Percentiles rank a stretch among this genome's conserved stretches.
Conservation (phyloP, 257 asterid genomes). For the Solanum corneliomulleri region DNA sequence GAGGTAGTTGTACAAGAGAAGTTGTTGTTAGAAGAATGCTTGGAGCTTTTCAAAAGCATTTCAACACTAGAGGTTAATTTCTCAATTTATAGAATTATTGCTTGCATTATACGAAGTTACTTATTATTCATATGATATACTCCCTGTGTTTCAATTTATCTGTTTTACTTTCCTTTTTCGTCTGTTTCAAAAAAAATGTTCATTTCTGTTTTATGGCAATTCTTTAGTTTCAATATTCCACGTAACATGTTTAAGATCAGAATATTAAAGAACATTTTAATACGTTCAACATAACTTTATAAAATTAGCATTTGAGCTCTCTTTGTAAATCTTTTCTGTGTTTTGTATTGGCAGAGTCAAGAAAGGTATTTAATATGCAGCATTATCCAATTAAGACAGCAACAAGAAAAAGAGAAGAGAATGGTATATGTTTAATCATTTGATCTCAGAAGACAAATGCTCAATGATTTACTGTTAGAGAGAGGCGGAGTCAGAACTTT, state of each 20-base stretch:
- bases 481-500: not conserved
- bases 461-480: not conserved
- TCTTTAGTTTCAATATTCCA: too few relatives aligned
- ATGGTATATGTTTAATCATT: not conserved
- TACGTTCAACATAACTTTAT: not conserved
- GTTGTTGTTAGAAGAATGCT: slow-evolving; percentile 60
- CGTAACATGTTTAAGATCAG: not conserved
- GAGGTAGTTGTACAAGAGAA: slow-evolving; percentile 57
- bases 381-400: slow-evolving; percentile 41
- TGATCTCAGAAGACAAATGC: not conserved
- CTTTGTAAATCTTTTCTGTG: not conserved
- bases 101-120: not conserved
- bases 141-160: not conserved
- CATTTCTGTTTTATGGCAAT: not conserved
- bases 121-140: not conserved
- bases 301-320: not conserved
- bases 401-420: not conserved
- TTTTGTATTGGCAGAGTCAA: slow-evolving; percentile 28
- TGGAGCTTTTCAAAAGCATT: slow-evolving; percentile 51
- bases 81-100: too few relatives aligned
- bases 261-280: too few relatives aligned
- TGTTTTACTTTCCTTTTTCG: not conserved
- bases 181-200: too few relatives aligned
- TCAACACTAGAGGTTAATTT: slow-evolving; percentile 47
- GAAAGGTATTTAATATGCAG: slow-evolving; percentile 61